Conservation (phyloP, 169 alveolate species). For the Plasmodium yoelii region DNA sequence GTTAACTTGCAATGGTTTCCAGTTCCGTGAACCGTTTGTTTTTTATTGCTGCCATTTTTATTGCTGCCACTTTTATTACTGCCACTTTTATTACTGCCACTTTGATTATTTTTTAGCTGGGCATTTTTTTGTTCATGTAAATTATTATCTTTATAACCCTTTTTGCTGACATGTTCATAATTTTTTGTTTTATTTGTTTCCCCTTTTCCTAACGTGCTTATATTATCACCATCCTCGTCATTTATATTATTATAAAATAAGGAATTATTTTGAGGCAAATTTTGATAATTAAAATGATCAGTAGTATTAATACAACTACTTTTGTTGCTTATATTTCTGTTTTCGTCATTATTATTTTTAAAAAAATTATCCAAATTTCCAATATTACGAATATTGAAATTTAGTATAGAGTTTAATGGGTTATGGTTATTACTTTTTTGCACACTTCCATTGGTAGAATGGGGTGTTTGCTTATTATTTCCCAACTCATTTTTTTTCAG, state of each 20-base stretch:
- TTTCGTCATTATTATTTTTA: slow-evolving; percentile 39
- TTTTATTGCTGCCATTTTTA: too few species aligned
- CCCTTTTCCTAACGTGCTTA: too few species aligned
- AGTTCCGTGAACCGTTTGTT: too few species aligned
- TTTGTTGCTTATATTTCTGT: slow-evolving; percentile 1
- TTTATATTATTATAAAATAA: neutral
- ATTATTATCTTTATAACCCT: neutral
- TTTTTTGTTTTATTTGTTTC: neutral
- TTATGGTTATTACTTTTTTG: neutral
- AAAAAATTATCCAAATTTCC: slow-evolving; percentile 43
- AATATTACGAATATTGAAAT: slow-evolving; percentile 61
- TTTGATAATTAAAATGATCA: neutral
- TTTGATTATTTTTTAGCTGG: neutral
- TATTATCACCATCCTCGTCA: neutral
- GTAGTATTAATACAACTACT: neutral
- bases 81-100: neutral
- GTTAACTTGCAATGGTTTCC: too few species aligned
- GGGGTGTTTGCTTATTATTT: slow-evolving; percentile 6
- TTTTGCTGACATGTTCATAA: slow-evolving; percentile 3
- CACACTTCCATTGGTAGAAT: slow-evolving; percentile 1
- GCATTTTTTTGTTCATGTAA: neutral
- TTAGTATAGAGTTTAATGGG: slow-evolving; percentile 33
- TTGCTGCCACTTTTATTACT: too few species aligned
- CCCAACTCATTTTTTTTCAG: slow-evolving; percentile 17
- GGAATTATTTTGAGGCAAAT: neutral